phyloP scores from a whole-genome alignment of 2,329 filamentous ascomycete species.

The Neocatenulostroma microsporum region DNA sequence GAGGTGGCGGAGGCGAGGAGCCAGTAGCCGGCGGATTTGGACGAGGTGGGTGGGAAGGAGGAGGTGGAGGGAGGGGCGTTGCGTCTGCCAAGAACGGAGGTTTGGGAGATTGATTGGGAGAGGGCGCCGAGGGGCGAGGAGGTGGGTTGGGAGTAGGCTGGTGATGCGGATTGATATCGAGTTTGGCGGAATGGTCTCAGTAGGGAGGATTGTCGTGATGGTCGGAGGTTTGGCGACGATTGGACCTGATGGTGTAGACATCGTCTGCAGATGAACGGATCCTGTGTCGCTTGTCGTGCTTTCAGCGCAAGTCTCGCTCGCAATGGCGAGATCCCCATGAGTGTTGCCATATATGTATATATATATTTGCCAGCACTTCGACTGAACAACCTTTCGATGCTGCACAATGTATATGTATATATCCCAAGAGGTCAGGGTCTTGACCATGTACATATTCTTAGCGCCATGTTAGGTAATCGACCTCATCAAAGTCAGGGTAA shows the following conservation, averaged over 20 bases:
- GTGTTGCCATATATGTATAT: constrained; percentile 14
- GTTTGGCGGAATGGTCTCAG: constrained; percentile 26
- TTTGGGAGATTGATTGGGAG: constrained; percentile 21
- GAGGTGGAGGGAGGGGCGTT: constrained; percentile 7
- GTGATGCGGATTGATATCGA: constrained; percentile 16
- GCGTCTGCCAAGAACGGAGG: too few relatives aligned
- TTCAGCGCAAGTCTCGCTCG: constrained; percentile 15
- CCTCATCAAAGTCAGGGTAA: too few relatives aligned
- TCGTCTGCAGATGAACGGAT: constrained; percentile 22
- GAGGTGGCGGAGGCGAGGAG: constrained; percentile 82
- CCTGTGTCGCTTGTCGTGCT: constrained; percentile 12
- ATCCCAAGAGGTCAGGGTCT: background rate
- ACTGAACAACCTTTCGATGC: background rate
- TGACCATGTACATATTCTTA: background rate
- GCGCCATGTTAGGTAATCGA: background rate
- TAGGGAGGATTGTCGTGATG: too few relatives aligned
- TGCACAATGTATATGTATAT: background rate
- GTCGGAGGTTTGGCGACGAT: too few relatives aligned
- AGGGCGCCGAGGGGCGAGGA: constrained; percentile 27
- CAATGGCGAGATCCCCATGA: constrained; percentile 13
- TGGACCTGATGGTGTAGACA: constrained; percentile 24
- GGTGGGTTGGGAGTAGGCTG: constrained; percentile 10
- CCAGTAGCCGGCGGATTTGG: constrained; percentile 82
- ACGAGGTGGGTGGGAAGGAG: constrained; percentile 40
- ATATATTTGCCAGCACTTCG: too few relatives aligned